These are phyloP conservation scores for Clonostachys solani DNA, from an alignment of 2,329 filamentous ascomycete species.

Conservation along the genomic window DNA sequence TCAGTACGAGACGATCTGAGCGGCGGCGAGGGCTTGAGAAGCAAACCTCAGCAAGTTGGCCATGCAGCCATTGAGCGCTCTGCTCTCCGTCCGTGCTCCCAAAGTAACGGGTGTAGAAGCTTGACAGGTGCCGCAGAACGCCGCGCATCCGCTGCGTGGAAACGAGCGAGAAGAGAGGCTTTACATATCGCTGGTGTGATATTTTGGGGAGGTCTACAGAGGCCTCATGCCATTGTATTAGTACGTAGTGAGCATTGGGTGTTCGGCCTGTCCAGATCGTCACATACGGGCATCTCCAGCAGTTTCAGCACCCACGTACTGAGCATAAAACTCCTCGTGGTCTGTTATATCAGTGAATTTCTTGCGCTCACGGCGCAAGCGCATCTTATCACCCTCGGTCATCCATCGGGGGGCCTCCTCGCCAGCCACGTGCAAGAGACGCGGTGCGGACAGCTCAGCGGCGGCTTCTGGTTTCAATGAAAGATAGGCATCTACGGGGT, in stretches of 20 bases:
- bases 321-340: slow-evolving; percentile 41
- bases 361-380: slow-evolving; percentile 57
- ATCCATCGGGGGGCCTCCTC: slow-evolving; percentile 45
- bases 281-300: slow-evolving; percentile 9
- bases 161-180: slow-evolving; percentile 51
- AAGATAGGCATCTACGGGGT: too few relatives aligned
- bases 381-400: slow-evolving; percentile 70
- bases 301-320: slow-evolving; percentile 8
- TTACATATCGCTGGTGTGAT: slow-evolving; percentile 48
- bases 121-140: slow-evolving; percentile 23
- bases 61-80: too few relatives aligned
- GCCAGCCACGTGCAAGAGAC: too few relatives aligned
- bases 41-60: too few relatives aligned
- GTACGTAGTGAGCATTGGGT: slow-evolving; percentile 1
- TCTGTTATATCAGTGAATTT: slow-evolving; percentile 74
- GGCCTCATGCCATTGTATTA: neutral
- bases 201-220: slow-evolving; percentile 23
- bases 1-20: too few relatives aligned
- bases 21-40: too few relatives aligned
- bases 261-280: too few relatives aligned
- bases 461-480: too few relatives aligned
- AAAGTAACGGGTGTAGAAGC: too few relatives aligned
- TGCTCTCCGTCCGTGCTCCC: too few relatives aligned
- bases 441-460: too few relatives aligned
- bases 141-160: slow-evolving; percentile 60